Evolutionary conservation across 305 asterid species (phyloP), one percentile per base, ranked within the genome.

Genomic region (Solanum hybrid): DNA sequence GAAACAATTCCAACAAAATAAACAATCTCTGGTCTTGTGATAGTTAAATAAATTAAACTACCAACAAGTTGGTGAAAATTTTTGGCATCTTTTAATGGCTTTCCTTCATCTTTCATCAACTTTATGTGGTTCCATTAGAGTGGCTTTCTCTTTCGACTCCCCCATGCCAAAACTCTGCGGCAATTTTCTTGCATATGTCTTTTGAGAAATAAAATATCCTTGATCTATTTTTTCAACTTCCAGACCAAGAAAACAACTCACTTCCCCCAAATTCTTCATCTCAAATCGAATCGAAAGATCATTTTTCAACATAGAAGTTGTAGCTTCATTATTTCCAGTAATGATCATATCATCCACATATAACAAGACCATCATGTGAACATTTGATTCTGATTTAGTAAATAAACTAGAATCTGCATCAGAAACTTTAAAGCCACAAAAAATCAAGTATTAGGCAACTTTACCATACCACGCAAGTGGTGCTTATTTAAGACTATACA

Each of bases 201-300:
- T 88, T 88, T 88, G 36, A 88, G 57, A 76, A 8, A 88, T 28
- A 80, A 89, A 80, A 37, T 57, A 89, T 11, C 18, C 88, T 77
- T 16, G 42, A 24, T 61, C 2, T 61, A 0, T 16, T 22, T 36
- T 61, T 35, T 89, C 13, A 22, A 80, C 6, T 24, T 24, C n/a
- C 1, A 61, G n/a, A 31, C 90, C 76, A 46, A 88, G 86, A 42
- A 88, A 76, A 42, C 33, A 88, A 1, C 22, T n/a, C 1, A 40
- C 34, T 76, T 88, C 77, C 57, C 36, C 11, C 26, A 88, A 88
- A 31, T 67, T 88, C 57, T 88, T 88, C 77, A 76, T 76, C 24
- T 40, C 86, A 88, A 88, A 88, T 14, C 18, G 35, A 31, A 28
- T 3, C 24, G 24, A 76, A 69, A 69, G 33, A 10, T 69, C 7